phyloP scores from a whole-genome alignment of 768 basidiomycete genomes.

The Pholiota molesta region DNA sequence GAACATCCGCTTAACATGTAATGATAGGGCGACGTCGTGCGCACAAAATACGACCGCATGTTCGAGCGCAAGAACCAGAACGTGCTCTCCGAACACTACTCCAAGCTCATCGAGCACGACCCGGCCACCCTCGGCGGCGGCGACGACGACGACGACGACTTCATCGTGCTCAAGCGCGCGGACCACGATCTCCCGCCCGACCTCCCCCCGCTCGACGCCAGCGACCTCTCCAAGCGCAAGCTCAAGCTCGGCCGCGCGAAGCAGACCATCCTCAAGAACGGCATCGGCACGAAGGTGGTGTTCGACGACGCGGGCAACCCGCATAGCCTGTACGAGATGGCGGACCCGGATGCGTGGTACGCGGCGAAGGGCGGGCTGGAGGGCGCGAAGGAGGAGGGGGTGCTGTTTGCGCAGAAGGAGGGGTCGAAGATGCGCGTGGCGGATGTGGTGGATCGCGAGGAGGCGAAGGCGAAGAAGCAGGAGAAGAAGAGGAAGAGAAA shows the following conservation, averaged over 20 bases:
- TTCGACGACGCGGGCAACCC: slow-evolving; percentile 89
- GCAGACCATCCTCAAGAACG: slow-evolving; percentile 68
- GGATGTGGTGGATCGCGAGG: slow-evolving; percentile 77
- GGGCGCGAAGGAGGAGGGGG: slow-evolving; percentile 67
- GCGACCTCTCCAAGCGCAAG: slow-evolving; percentile 85
- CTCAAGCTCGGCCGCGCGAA: slow-evolving; percentile 74
- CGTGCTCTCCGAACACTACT: slow-evolving; percentile 89
- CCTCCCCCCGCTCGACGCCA: slow-evolving; percentile 29
- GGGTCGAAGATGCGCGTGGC: slow-evolving; percentile 67
- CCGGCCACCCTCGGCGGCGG: slow-evolving; percentile 43
- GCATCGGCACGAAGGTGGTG: slow-evolving; percentile 70
- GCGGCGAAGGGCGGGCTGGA: slow-evolving; percentile 62
- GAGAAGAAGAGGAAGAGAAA: slow-evolving; percentile 95
- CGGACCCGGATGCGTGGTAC: slow-evolving; percentile 73
- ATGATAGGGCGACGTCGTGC: slow-evolving; percentile 47
- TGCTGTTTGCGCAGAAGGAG: slow-evolving; percentile 74
- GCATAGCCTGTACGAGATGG: slow-evolving; percentile 84
- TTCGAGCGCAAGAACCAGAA: slow-evolving; percentile 95
- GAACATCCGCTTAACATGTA: background rate
- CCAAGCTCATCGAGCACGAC: slow-evolving; percentile 79
- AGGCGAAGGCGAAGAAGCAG: slow-evolving; percentile 84
- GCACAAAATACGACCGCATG: slow-evolving; percentile 98
- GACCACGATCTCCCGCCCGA: slow-evolving; percentile 68
- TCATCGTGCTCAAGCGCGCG: slow-evolving; percentile 91
- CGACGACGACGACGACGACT: slow-evolving; percentile 89